Evolutionary conservation across 495 filamentous ascomycete species (phyloP), one percentile per base, ranked within the genome.

Genomic region (Tuber brumale): DNA sequence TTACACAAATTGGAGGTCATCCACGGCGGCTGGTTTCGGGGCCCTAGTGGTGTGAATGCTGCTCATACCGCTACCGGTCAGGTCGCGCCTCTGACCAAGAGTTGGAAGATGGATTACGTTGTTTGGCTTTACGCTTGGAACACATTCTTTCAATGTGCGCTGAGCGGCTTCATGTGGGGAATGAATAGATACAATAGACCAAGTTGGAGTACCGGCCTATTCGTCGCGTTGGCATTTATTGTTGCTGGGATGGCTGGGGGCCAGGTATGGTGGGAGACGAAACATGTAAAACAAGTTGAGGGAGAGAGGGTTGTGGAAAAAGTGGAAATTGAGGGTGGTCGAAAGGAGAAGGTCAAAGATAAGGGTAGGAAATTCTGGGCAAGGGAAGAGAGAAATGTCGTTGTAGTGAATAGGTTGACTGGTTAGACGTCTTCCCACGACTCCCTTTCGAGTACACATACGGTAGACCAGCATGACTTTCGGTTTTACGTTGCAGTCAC

Each of bases 151-250:
- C 93, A 95, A 82, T 85, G 82, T 44, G 87, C 86, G 5, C 86
- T 97, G 3, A 91, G 90, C 27, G 88, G 87, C 7, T 91, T 92
- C 83, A 95, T 95, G 93, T 95, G 92, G 91, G 90, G 87, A 0
- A 85, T 90, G 82, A 92, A 93, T 80, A 85, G 93, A 31, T 89
- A 88, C 82, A 84, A 89, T 21, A 86, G 93, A 42, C 92, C 93
- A 3, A 86, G 86, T 27, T 94, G 92, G 92, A 86, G 88, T 10
- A 94, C 91, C 1, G 93, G 92, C 1, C 80, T 91, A 14, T 91
- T 95, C 81, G 90, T 95, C 5, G 90, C 87, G 0, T 76, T 94
- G 16, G 92, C 89, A 0, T 92, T 88, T 77, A 86, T 91, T 69
- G 89, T 90, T 4, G 91, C 91, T 12, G 91, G 87, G 16, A 76